Base-by-base conservation (phyloP, 257 asterid genomes). In the Penstemon davidsonii region DNA sequence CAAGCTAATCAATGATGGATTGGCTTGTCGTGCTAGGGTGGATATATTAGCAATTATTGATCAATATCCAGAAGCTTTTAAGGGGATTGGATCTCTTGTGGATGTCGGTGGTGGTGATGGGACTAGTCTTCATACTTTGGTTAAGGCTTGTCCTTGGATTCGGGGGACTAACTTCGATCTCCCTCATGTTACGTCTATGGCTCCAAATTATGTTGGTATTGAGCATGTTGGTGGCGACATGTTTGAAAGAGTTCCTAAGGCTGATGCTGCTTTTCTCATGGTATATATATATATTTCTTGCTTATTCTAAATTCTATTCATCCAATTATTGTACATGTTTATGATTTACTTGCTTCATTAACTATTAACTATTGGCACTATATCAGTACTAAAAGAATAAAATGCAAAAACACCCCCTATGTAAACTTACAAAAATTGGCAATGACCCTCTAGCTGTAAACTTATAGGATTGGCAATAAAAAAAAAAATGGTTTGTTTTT, bases 31-130 rank as follows among this genome's bases (percentile, higher is more conserved):
- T 8, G 88, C 97, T 0, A 60, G 74, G 68, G 1, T 55, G 12
- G 66, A 70, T 0, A 64, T 83, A 41, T 37, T 78, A 0, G 80
- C 81, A 0, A 74, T 90, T 4, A 7, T 84, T 0, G 47, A 80
- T 0, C 78, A 54, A 5, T 77, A 73, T 25, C 80, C 85, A 0
- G 82, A 76, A 68, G 82, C 73, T 13, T 87, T 87, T 8, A 9
- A 78, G 5, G 93, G 88, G 71, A 59, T 85, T 3, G 5, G 57
- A 1, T 50, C 84, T 0, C 1, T 87, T 76, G 96, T 90, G 71
- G 96, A 90, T 18, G 94, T 90, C 6, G 94, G 96, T 9, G 94
- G 97, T 6, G 91, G 96, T 0, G 76, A 87, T 37, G 97, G 96
- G 39, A 83, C 90, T 0, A 52, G 91, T 7, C 71, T 90, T 0